Evolutionary conservation across 441 rosid genomes (phyloP), one percentile per base, ranked within the genome.

Genomic region (Arabidopsis hybrid): DNA sequence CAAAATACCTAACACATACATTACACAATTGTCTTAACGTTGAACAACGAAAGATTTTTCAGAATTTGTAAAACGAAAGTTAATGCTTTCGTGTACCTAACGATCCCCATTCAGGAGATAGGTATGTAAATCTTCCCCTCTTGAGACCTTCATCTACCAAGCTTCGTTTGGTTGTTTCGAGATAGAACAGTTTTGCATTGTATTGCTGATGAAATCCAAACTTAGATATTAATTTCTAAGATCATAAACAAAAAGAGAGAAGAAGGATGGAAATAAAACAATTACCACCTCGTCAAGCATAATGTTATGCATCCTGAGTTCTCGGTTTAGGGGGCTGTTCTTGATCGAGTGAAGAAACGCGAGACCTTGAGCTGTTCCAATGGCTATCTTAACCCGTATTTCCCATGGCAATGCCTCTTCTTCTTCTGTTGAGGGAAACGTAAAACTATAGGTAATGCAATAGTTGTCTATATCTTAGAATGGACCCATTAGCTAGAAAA

Each of bases 131-230:
- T 4, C 18, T 43, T 43, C 14, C 47, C 16, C 6, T 5, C 1
- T 1, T 12, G 2, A 4, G 47, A 12, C 47, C 45, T 11, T 43
- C 16, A 13, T 43, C 47, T 40, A 40, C 45, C 60, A 51, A 38
- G n/a, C 8, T 4, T 4, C 12, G 4, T 12, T 21, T 5, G 49
- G 5, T 16, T 61, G 43, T 29, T 16, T 31, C 61, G 51, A 61
- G 61, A 56, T 62, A 52, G 4, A 71, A 55, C 55, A 52, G 31
- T 31, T 61, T 71, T 40, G 52, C 45, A 16, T 61, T 71, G 75
- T 61, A 71, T 51, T 71, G 61, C 68, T 71, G 68, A 21, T n/a
- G 39, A 71, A 40, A 61, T 39, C 51, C 51, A 61, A 51, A 71
- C 34, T 40, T 9, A 39, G 32, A 39, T 40, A 16, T 71, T 71